Evolutionary conservation across 2,329 filamentous ascomycete species (phyloP).

Genomic region (Trichoderma hamatum): DNA sequence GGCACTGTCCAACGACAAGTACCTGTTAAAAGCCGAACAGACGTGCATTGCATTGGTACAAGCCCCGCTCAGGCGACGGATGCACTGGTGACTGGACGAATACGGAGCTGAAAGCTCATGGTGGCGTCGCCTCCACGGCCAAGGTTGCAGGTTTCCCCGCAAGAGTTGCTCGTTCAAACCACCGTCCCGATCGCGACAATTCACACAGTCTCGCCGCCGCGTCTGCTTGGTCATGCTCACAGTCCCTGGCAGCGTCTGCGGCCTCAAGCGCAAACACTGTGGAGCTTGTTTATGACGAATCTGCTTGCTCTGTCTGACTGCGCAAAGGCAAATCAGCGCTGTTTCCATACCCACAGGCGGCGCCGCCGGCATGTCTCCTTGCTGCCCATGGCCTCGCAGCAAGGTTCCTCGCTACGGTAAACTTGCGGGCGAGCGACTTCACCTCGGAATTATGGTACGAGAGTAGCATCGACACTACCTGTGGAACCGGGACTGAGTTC

Average conservation of each 20-base stretch:
- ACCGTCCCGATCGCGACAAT: constrained; percentile 30
- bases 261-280: constrained; percentile 22
- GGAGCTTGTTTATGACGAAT: constrained; percentile 16
- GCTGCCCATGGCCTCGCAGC: constrained; percentile 20
- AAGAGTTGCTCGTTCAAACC: constrained; percentile 16
- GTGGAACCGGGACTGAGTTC: constrained; percentile 24
- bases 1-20: neutral
- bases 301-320: constrained; percentile 8
- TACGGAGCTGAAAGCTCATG: constrained; percentile 19
- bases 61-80: constrained; percentile 18
- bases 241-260: neutral
- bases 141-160: constrained; percentile 28
- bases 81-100: constrained; percentile 12
- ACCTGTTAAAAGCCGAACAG: constrained; percentile 21
- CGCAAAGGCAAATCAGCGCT: constrained; percentile 19
- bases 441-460: constrained; percentile 24
- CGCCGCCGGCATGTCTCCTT: constrained; percentile 26
- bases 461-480: constrained; percentile 16
- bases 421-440: constrained; percentile 34
- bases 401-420: constrained; percentile 34
- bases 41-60: constrained; percentile 27
- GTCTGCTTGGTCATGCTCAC: neutral
- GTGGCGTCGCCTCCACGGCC: constrained; percentile 26
- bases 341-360: constrained; percentile 22
- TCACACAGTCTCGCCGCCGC: constrained; percentile 26